A percentile compares a stretch with the other conserved stretches of the same genome.
phyloP scores from a whole-genome alignment of 2,329 filamentous ascomycete species.

The Annulohypoxylon truncatum region DNA sequence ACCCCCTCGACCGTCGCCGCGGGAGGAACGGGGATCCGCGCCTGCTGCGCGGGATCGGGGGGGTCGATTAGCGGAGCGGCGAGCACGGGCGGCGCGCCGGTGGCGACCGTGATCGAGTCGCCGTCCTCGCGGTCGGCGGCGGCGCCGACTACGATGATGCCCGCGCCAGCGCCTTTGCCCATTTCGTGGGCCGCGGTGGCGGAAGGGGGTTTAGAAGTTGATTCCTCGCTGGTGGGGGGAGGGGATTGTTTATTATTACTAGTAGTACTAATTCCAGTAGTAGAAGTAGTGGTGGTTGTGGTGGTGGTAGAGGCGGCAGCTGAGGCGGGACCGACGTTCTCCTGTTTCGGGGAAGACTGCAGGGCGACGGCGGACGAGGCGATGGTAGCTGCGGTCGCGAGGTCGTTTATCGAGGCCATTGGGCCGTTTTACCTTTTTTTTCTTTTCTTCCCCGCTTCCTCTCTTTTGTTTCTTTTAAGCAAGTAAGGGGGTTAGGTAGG shows the following conservation, averaged over 20 bases:
- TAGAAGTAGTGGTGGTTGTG: neutral
- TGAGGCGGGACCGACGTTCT: conserved; percentile 8
- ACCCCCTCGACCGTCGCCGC: neutral
- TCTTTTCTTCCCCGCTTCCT: no score
- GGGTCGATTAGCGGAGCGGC: conserved; percentile 47
- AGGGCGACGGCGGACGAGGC: conserved; percentile 52
- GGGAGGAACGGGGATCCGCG: conserved; percentile 42
- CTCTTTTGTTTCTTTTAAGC: no score
- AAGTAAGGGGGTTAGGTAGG: neutral
- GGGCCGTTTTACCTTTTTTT: neutral
- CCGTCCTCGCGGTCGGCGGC: conserved; percentile 17
- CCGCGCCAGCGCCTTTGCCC: neutral
- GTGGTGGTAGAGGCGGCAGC: neutral
- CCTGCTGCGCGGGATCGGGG: conserved; percentile 43
- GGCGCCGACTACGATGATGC: neutral
- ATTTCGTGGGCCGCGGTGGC: conserved; percentile 8
- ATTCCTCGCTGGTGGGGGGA: no score
- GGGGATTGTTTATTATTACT: conserved; percentile 19
- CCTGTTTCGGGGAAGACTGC: conserved; percentile 41
- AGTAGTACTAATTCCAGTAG: neutral
- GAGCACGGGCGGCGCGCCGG: conserved; percentile 38
- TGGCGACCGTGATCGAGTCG: conserved; percentile 33
- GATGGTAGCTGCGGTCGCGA: conserved; percentile 61
- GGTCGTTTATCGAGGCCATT: conserved; percentile 63
- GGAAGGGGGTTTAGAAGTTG: neutral